Base-by-base conservation (phyloP, 345 rosid genomes). In the Euphorbia peplus region DNA sequence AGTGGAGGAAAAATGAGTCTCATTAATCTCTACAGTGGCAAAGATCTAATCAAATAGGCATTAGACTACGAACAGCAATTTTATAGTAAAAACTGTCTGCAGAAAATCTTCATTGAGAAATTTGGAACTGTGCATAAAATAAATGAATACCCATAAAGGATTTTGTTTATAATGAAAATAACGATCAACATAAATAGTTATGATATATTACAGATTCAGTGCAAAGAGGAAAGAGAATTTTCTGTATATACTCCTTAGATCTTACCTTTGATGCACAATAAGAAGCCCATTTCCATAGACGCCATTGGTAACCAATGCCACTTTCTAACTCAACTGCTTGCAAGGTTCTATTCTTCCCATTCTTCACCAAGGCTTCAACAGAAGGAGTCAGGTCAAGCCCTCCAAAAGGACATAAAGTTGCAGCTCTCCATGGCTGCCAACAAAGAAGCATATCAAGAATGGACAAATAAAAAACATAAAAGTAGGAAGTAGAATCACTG, bases 211-310 rank as follows among this genome's bases (percentile, higher is more conserved):
- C 1, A 51, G 14, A 18, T 25, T 37, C 41, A 56, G 16, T 13
- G 42, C 18, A 53, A 67, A 60, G 32, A 12, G 24, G 12, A 16
- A 18, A 11, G 2, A 16, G 13, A 61, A 12, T 15, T 14, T 8
- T 52, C 22, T 67, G 41, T 39, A 39, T 39, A 39, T 39, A 39
- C 42, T 39, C 71, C 32, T 55, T 55, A 10, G 35, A 10, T n/a
- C 69, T 66, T 73, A 91, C 99, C 88, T 95, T 97, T 70, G 99
- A 90, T 56, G 97, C 89, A 83, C 93, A 86, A 67, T 79, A 88
- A 48, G 96, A 87, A 72, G 99, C 97, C 99, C 99, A 95, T 80
- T 88, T 95, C 99, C 97, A 88, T 47, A 95, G 88, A 52, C 79
- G 87, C 87, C 86, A 84, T 68, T 91, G 99, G 77, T 76, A 90